Base-by-base conservation (phyloP, 352 stramenopile genomes). In the Pythium coloratum region DNA sequence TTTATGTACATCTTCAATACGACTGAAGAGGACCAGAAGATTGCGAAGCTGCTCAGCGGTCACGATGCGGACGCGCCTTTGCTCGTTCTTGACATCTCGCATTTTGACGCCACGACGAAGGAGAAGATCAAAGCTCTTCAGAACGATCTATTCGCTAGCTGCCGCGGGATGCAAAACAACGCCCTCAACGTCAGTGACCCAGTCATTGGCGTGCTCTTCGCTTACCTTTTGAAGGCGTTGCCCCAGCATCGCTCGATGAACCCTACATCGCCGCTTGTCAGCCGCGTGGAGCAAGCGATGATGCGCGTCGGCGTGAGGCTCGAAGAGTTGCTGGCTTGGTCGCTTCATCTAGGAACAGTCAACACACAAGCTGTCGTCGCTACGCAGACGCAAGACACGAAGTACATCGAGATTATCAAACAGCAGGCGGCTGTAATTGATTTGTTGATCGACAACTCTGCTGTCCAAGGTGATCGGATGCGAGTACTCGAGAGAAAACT, bases 1-100 rank as follows among this genome's bases (percentile, higher is more conserved):
- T 76, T 79, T 28, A 61, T 54, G 0, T 77, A 76, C 55, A 65
- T 73, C 13, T 70, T 65, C 50, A 73, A 69, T 47, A 73, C 67
- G 2, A 57, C 54, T 1, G 26, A 46, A 26, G 63, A 70, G 18
- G 55, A 70, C 32, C 63, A 59, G 12, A 64, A 59, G 30, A 49
- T 70, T 9, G 55, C 56, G 6, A 49, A 51, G 47, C 8, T 69
- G 2, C 47, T 70, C 32, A 74, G 72, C 30, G 72, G 42, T 24
- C 33, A 66, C 55, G 57, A 62, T 32, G 51, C 9, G 26, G 54
- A 75, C 34, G 46, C 30, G 1, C 18, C 3, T 24, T 9, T 33
- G 24, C 9, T n/a, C 4, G 24, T 56, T 6, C 32, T 59, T 2
- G 32, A 58, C 16, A 16, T 58, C 0, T 40, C 20, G 12, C 14